A percentile compares a stretch with the other conserved stretches of the same genome.
These are phyloP conservation scores for Curvularia sp. DNA, from an alignment of 2,329 filamentous ascomycete genomes.

Conservation along the genomic window DNA sequence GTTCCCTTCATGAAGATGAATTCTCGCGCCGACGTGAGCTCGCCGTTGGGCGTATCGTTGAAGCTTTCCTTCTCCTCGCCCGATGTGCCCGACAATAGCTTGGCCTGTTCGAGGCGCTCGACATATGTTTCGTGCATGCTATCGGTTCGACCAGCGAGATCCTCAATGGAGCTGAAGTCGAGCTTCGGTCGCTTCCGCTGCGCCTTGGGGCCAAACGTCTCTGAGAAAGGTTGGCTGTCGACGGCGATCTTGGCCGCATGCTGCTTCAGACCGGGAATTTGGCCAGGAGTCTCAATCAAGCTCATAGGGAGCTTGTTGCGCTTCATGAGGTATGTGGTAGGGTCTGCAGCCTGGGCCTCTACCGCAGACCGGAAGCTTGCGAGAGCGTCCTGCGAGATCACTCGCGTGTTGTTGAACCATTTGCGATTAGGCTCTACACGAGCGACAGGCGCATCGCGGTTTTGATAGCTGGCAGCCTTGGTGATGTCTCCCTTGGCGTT, in stretches of 20 bases:
- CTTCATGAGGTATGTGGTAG: slow-evolving; percentile 93
- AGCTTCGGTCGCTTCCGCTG: slow-evolving; percentile 93
- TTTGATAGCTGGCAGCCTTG: slow-evolving; percentile 84
- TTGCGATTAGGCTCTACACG: slow-evolving; percentile 94
- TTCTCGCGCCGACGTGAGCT: slow-evolving; percentile 56
- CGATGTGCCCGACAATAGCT: slow-evolving; percentile 74
- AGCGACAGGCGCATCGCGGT: slow-evolving; percentile 78
- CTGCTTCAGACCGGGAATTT: slow-evolving; percentile 82
- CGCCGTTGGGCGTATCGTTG: slow-evolving; percentile 47
- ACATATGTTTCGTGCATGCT: slow-evolving; percentile 83
- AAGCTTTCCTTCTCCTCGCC: slow-evolving; percentile 59
- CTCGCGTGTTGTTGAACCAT: slow-evolving; percentile 95
- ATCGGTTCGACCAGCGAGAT: slow-evolving; percentile 79
- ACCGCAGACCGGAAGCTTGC: slow-evolving; percentile 89
- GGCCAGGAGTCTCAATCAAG: slow-evolving; percentile 79
- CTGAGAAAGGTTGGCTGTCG: slow-evolving; percentile 82
- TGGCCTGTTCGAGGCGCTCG: slow-evolving; percentile 80
- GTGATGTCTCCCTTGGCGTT: slow-evolving; percentile 85
- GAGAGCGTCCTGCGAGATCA: slow-evolving; percentile 88
- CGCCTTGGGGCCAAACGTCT: slow-evolving; percentile 92
- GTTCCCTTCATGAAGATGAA: slow-evolving; percentile 95
- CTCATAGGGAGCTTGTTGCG: slow-evolving; percentile 97
- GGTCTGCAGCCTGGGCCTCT: slow-evolving; percentile 86
- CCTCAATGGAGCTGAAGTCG: slow-evolving; percentile 78
- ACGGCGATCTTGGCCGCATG: slow-evolving; percentile 94